Percentiles rank a stretch among this genome's conserved stretches.
Evolutionary conservation across 495 filamentous ascomycete genomes (phyloP).

Genomic region (Penicillium coffeae): DNA sequence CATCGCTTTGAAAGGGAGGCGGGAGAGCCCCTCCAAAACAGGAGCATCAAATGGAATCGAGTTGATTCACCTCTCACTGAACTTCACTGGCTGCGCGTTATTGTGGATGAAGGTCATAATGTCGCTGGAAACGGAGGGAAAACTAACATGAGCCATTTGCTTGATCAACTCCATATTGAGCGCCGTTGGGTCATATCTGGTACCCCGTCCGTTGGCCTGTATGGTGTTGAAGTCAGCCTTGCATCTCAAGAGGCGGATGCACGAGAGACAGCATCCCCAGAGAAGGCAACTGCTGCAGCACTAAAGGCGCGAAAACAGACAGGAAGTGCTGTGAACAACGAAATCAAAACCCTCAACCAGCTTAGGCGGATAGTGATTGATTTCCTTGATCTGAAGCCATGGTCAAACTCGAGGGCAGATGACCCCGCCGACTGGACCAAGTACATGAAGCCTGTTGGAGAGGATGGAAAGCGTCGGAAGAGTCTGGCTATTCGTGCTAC

Average conservation of each 20-base stretch:
- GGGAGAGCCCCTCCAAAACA: constrained; percentile 30
- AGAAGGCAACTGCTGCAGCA: constrained; percentile 24
- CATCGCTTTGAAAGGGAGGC: constrained; percentile 64
- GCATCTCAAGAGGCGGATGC: constrained; percentile 44
- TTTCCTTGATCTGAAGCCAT: constrained; percentile 75
- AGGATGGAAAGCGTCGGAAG: constrained; percentile 51
- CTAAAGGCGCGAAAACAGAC: constrained; percentile 37
- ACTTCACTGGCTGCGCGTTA: constrained; percentile 79
- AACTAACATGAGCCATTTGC: constrained; percentile 61
- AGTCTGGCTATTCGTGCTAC: constrained; percentile 62
- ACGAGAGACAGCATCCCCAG: constrained; percentile 32
- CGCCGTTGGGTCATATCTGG: constrained; percentile 88
- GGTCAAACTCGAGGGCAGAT: constrained; percentile 53
- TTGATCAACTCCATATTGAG: constrained; percentile 65
- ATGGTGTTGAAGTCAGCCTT: constrained; percentile 66
- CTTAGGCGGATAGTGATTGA: constrained; percentile 65
- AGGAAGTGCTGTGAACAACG: constrained; percentile 42
- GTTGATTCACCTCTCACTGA: constrained; percentile 59
- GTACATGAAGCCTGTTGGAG: constrained; percentile 66
- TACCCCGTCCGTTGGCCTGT: constrained; percentile 78
- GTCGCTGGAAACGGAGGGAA: constrained; percentile 58
- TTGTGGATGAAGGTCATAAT: constrained; percentile 89
- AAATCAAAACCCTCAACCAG: constrained; percentile 69
- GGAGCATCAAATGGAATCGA: constrained; percentile 28
- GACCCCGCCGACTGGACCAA: constrained; percentile 63